Conservation (phyloP, 768 basidiomycete genomes). For the Filobasidium floriforme region DNA sequence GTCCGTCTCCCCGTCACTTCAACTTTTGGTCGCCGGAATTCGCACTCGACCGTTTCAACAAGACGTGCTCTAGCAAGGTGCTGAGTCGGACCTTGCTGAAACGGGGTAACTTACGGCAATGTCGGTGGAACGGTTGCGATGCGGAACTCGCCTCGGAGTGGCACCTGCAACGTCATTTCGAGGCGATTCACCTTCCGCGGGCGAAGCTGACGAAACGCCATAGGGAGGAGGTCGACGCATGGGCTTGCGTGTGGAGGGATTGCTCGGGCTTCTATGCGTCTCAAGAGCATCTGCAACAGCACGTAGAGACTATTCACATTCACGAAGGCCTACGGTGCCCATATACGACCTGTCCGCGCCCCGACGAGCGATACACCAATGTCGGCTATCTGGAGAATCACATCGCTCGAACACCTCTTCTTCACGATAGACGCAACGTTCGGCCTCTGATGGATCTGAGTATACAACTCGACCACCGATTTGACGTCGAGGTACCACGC, state of each 20-base stretch:
- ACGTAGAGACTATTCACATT: neutral
- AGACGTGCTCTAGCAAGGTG: neutral
- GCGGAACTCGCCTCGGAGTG: neutral
- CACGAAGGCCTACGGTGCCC: neutral
- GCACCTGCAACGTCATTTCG: neutral
- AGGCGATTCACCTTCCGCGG: neutral
- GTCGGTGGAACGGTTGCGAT: neutral
- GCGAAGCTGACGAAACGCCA: neutral
- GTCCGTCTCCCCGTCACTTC: neutral
- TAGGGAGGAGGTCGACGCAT: neutral
- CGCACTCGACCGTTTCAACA: neutral
- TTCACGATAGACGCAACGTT: neutral
- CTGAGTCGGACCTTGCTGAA: neutral
- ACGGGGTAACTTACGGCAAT: neutral
- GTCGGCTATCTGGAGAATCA: conserved; percentile 1
- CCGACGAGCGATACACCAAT: neutral
- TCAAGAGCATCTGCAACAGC: neutral
- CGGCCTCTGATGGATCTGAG: neutral
- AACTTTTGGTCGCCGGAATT: neutral
- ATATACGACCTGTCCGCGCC: neutral
- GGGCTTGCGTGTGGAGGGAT: neutral
- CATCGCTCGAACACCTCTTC: neutral
- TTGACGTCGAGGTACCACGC: neutral
- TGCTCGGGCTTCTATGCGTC: neutral
- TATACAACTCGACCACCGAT: neutral